Conservation (phyloP, 2,329 filamentous ascomycete species). For the Akanthomyces lecanii region DNA sequence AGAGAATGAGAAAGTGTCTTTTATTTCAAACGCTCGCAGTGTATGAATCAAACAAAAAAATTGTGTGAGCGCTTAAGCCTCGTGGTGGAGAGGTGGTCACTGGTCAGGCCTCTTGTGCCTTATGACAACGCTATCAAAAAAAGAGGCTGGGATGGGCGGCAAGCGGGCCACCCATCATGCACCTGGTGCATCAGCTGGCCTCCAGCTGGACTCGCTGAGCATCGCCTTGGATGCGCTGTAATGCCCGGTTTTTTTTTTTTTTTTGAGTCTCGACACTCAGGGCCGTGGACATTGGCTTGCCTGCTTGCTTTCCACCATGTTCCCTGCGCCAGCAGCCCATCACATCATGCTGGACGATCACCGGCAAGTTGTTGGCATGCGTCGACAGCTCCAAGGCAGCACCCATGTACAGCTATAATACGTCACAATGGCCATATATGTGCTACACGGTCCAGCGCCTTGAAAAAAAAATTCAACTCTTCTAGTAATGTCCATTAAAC, state of each 20-base stretch:
- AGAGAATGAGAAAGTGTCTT: background rate
- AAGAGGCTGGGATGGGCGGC: constrained; percentile 9
- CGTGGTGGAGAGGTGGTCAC: background rate
- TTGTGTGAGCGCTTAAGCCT: constrained; percentile 3
- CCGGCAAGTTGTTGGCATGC: background rate
- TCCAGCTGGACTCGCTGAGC: background rate
- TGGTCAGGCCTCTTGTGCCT: background rate
- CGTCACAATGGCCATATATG: background rate
- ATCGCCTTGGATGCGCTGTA: background rate
- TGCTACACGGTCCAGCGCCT: background rate
- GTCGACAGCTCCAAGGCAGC: background rate
- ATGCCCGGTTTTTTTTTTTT: background rate
- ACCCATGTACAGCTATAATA: background rate
- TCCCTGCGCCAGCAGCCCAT: background rate
- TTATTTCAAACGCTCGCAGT: background rate
- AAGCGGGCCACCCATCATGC: constrained; percentile 9
- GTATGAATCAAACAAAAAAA: background rate
- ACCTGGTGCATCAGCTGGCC: constrained; percentile 12
- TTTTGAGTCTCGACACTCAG: background rate
- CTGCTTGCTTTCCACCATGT: background rate
- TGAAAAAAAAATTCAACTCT: background rate
- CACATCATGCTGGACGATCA: background rate
- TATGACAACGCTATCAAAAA: background rate
- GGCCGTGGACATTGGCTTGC: background rate
- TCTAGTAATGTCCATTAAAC: background rate